phyloP scores from a whole-genome alignment of 2,329 filamentous ascomycete genomes.

The Aspergillus sp. region DNA sequence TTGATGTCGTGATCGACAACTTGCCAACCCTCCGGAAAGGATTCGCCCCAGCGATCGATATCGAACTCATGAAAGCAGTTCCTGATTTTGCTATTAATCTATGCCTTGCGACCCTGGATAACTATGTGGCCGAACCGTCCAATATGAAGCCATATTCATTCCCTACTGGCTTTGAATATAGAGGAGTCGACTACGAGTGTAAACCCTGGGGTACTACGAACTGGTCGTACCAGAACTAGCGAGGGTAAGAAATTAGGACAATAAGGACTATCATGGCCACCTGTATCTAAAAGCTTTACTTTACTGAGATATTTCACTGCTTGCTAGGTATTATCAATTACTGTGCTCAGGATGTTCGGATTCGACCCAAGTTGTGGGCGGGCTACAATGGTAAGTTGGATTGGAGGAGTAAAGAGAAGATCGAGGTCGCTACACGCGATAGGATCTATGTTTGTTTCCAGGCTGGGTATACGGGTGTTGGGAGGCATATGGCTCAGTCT shows the following conservation, averaged over 20 bases:
- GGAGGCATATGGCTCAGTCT: background rate
- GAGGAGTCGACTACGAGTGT: too few relatives aligned
- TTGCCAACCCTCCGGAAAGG: too few relatives aligned
- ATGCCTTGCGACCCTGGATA: too few relatives aligned
- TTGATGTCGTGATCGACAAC: too few relatives aligned
- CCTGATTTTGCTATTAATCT: too few relatives aligned
- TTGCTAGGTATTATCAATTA: slow-evolving; percentile 5
- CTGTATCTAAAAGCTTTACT: too few relatives aligned
- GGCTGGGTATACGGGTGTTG: background rate
- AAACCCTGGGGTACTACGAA: background rate
- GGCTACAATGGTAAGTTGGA: slow-evolving; percentile 5
- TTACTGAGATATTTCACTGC: too few relatives aligned
- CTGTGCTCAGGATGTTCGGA: slow-evolving; percentile 5
- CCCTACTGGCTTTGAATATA: too few relatives aligned
- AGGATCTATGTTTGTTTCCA: slow-evolving; percentile 1
- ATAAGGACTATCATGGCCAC: background rate
- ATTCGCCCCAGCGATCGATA: too few relatives aligned
- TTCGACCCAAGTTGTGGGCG: background rate
- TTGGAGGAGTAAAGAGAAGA: background rate
- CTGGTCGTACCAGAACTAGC: background rate
- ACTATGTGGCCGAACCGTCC: too few relatives aligned
- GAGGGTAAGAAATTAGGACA: background rate
- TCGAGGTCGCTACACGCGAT: background rate
- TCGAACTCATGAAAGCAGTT: too few relatives aligned
- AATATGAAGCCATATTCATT: too few relatives aligned